phyloP scores from a whole-genome alignment of 495 filamentous ascomycete genomes.

The Jackrogersella minutella region DNA sequence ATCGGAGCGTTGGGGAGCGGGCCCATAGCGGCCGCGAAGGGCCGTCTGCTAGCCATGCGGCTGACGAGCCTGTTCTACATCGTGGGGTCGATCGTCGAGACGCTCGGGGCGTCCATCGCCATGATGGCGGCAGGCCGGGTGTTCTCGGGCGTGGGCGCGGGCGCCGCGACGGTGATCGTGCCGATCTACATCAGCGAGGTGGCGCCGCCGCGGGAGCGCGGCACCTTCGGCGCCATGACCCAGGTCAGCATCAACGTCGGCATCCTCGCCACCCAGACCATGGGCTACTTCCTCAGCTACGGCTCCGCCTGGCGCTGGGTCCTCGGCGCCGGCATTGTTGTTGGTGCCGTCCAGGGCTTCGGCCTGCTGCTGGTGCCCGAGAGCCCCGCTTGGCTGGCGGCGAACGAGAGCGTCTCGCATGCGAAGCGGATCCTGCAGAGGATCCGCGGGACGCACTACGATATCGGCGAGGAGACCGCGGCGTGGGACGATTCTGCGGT shows the following conservation, averaged over 20 bases:
- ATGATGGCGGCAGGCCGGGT: slow-evolving; percentile 76
- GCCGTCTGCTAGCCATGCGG: slow-evolving; percentile 75
- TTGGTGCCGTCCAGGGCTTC: slow-evolving; percentile 70
- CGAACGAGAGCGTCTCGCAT: slow-evolving; percentile 64
- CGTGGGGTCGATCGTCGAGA: slow-evolving; percentile 77
- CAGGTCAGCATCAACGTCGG: slow-evolving; percentile 96
- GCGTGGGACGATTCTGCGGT: slow-evolving; percentile 61
- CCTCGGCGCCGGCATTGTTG: slow-evolving; percentile 72
- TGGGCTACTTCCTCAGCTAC: slow-evolving; percentile 86
- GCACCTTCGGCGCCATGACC: slow-evolving; percentile 89
- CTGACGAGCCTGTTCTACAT: slow-evolving; percentile 77
- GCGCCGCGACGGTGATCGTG: slow-evolving; percentile 88
- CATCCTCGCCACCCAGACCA: slow-evolving; percentile 80
- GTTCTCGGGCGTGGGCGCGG: slow-evolving; percentile 82
- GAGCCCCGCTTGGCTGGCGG: slow-evolving; percentile 85
- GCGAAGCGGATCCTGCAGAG: slow-evolving; percentile 74
- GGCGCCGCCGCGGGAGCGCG: slow-evolving; percentile 77
- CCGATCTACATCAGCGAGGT: slow-evolving; percentile 96
- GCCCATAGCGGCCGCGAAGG: slow-evolving; percentile 73
- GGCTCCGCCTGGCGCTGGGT: slow-evolving; percentile 84
- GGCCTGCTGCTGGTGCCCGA: slow-evolving; percentile 79
- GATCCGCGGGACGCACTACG: slow-evolving; percentile 72
- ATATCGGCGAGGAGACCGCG: slow-evolving; percentile 77
- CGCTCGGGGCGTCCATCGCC: slow-evolving; percentile 70
- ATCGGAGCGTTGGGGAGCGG: slow-evolving; percentile 81